phyloP scores from a whole-genome alignment of 2,329 filamentous ascomycete species.

The Cordyceps pruinosa region DNA sequence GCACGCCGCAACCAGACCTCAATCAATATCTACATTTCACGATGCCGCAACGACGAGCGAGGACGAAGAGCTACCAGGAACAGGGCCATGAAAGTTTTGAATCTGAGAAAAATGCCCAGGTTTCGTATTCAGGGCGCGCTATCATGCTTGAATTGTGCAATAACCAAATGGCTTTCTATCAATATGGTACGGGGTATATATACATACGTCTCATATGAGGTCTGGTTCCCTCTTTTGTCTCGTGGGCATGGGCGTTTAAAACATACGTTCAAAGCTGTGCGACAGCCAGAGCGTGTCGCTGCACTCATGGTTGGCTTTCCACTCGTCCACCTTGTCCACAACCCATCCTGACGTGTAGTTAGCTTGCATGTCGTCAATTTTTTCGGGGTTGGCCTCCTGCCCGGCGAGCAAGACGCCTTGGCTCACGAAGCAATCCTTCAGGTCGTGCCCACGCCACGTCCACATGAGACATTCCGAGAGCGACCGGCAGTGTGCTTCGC shows the following conservation, averaged over 20 bases:
- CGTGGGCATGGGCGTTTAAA: neutral
- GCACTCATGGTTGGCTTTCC: neutral
- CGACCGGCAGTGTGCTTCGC: constrained; percentile 5
- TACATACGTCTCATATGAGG: neutral
- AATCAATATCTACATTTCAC: too few relatives aligned
- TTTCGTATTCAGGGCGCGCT: too few relatives aligned
- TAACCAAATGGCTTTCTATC: neutral
- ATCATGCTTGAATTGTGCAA: too few relatives aligned
- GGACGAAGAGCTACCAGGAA: too few relatives aligned
- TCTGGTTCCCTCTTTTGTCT: neutral
- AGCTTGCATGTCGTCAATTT: neutral
- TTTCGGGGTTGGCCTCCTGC: neutral
- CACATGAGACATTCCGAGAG: neutral
- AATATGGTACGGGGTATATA: neutral
- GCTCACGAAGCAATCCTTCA: neutral
- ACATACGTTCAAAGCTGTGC: neutral
- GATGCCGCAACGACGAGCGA: too few relatives aligned
- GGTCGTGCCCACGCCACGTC: neutral
- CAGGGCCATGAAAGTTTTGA: too few relatives aligned
- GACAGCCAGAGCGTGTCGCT: neutral
- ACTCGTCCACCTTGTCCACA: neutral
- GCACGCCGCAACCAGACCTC: too few relatives aligned
- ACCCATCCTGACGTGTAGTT: constrained; percentile 1
- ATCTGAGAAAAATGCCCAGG: too few relatives aligned
- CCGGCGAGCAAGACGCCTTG: neutral